These are phyloP conservation scores for Neurospora hispaniola DNA, from an alignment of 495 filamentous ascomycete genomes.

Conservation along the genomic window DNA sequence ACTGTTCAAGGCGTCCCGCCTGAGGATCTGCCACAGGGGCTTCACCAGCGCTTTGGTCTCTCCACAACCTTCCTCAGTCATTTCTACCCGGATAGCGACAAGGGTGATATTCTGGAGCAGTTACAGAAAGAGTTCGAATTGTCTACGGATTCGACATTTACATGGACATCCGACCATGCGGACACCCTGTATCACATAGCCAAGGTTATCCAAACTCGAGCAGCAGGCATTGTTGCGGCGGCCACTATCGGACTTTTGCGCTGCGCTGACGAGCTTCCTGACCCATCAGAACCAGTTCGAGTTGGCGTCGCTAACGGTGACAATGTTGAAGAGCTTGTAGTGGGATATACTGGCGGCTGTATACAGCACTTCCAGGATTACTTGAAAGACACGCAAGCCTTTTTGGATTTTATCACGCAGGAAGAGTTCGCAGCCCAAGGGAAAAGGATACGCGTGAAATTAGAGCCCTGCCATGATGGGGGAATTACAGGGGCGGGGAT, in stretches of 20 bases:
- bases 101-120: slow-evolving; percentile 38
- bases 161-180: slow-evolving; percentile 49
- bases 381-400: slow-evolving; percentile 54
- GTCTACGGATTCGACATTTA: slow-evolving; percentile 29
- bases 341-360: slow-evolving; percentile 71
- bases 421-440: slow-evolving; percentile 42
- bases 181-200: slow-evolving; percentile 49
- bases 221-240: slow-evolving; percentile 61
- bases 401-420: slow-evolving; percentile 53
- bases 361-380: slow-evolving; percentile 69
- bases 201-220: slow-evolving; percentile 53
- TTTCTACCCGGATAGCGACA: slow-evolving; percentile 41
- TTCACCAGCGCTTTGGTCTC: slow-evolving; percentile 53
- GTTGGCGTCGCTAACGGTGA: not conserved
- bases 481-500: slow-evolving; percentile 70
- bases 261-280: slow-evolving; percentile 52
- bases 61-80: slow-evolving; percentile 64
- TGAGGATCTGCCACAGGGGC: slow-evolving; percentile 44
- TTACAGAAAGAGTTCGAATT: slow-evolving; percentile 39
- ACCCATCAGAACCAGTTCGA: slow-evolving; percentile 1
- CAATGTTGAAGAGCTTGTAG: slow-evolving; percentile 48
- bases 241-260: slow-evolving; percentile 58
- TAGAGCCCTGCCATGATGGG: slow-evolving; percentile 63
- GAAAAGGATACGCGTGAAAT: slow-evolving; percentile 45
- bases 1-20: slow-evolving; percentile 26